These are phyloP conservation scores for Ophiocordyceps sinensis DNA, from an alignment of 2,329 filamentous ascomycete species.

Conservation along the genomic window DNA sequence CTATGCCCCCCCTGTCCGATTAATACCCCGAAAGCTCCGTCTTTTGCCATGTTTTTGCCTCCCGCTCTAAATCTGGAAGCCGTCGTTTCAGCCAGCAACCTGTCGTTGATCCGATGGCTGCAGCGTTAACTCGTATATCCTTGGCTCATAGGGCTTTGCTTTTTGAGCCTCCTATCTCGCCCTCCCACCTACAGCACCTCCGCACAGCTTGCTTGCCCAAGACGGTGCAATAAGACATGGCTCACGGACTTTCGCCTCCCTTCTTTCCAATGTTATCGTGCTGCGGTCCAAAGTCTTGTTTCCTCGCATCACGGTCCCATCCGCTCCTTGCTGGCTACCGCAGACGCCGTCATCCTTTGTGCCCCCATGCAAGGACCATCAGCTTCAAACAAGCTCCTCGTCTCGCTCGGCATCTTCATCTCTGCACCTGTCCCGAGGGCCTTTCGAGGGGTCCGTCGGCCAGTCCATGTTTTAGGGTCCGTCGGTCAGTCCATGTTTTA, in stretches of 20 bases:
- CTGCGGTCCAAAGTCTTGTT: too few relatives aligned
- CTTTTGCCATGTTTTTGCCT: neutral
- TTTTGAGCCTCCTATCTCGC: neutral
- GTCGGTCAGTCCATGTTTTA: too few relatives aligned
- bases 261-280: too few relatives aligned
- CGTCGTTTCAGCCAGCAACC: neutral
- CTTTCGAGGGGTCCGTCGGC: too few relatives aligned
- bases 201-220: neutral
- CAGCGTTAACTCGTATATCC: neutral
- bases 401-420: neutral
- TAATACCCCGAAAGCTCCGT: neutral
- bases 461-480: too few relatives aligned
- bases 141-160: neutral
- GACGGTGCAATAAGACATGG: conserved; percentile 3
- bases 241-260: neutral
- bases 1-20: neutral
- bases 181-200: neutral
- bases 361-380: neutral
- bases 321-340: neutral
- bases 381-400: neutral
- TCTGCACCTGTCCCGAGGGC: neutral
- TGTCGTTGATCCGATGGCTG: conserved; percentile 1
- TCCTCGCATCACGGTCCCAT: too few relatives aligned
- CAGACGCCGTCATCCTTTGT: neutral
- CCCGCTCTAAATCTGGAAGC: neutral